Evolutionary conservation across 2,329 filamentous ascomycete species (phyloP).

Genomic region (Arthroderma sp.): DNA sequence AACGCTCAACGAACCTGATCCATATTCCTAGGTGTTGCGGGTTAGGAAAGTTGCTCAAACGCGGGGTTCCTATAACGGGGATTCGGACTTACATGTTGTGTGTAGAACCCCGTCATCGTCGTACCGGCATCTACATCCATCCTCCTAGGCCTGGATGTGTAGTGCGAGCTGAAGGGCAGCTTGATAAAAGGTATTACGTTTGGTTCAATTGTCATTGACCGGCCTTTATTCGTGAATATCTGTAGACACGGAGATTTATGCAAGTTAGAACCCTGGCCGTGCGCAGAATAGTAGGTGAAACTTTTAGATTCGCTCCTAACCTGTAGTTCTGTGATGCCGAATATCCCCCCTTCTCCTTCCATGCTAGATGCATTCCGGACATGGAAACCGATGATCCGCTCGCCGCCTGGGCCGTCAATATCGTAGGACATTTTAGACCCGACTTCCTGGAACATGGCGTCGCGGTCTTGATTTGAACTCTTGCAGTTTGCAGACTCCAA

Average conservation of each 20-base stretch:
- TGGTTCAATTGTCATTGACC: constrained; percentile 12
- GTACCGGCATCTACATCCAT: constrained; percentile 7
- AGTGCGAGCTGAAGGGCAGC: constrained; percentile 4
- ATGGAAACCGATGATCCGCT: constrained; percentile 10
- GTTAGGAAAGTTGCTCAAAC: background rate
- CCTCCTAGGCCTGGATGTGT: constrained; percentile 7
- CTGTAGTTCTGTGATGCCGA: too few species aligned
- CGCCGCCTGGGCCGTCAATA: constrained; percentile 13
- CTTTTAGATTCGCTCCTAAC: background rate
- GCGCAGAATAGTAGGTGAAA: too few species aligned
- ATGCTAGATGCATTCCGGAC: constrained; percentile 4
- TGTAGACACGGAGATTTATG: background rate
- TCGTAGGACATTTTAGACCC: constrained; percentile 9
- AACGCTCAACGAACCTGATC: background rate
- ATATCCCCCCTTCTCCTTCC: too few species aligned
- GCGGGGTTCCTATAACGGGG: background rate
- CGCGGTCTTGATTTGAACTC: background rate
- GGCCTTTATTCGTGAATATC: constrained; percentile 11
- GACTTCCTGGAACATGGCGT: background rate
- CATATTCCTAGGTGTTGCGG: background rate
- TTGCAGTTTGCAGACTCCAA: background rate
- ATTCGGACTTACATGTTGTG: constrained; percentile 11
- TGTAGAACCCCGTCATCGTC: constrained; percentile 14
- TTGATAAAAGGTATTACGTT: constrained; percentile 10
- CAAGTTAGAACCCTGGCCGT: too few species aligned